Evolutionary conservation across 2,329 filamentous ascomycete genomes (phyloP).

Genomic region (Graphilbum fragrans): DNA sequence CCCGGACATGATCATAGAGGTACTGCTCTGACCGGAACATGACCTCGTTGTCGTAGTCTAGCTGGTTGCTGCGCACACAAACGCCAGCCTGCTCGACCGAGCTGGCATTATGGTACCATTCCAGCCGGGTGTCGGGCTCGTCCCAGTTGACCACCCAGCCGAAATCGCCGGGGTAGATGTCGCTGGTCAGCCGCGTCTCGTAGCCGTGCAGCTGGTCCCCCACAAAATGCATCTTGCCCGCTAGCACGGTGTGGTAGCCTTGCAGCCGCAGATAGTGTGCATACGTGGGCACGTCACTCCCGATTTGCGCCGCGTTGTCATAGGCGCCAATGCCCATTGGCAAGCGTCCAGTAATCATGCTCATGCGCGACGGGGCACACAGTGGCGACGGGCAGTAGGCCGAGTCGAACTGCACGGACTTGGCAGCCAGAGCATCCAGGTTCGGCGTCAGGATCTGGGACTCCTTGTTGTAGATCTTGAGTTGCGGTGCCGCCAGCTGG

Average conservation of each 20-base stretch:
- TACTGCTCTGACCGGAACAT: conserved; percentile 87
- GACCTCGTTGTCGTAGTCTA: conserved; percentile 93
- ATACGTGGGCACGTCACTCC: conserved; percentile 78
- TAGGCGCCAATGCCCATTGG: conserved; percentile 86
- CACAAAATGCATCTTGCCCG: conserved; percentile 96
- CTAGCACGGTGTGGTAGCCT: conserved; percentile 81
- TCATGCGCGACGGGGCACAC: conserved; percentile 86
- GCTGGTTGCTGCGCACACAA: conserved; percentile 84
- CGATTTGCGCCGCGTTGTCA: conserved; percentile 80
- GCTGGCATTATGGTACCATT: conserved; percentile 95
- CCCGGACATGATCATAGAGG: conserved; percentile 80
- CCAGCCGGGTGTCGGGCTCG: conserved; percentile 69
- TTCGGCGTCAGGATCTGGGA: conserved; percentile 90
- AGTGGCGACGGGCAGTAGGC: conserved; percentile 91
- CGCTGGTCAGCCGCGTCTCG: conserved; percentile 81
- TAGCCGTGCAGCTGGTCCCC: conserved; percentile 92
- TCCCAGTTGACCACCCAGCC: conserved; percentile 97
- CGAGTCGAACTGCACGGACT: conserved; percentile 81
- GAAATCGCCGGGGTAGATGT: conserved; percentile 91
- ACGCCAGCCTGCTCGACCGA: conserved; percentile 83
- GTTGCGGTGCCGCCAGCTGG: conserved; percentile 78
- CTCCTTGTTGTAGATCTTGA: conserved; percentile 82
- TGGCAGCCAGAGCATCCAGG: conserved; percentile 68
- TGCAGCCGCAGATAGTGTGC: conserved; percentile 78
- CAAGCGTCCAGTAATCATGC: conserved; percentile 84